A percentile compares a stretch with the other conserved stretches of the same genome.
Conservation (phyloP, 2,329 filamentous ascomycete species). For the Cordyceps cicadae region DNA sequence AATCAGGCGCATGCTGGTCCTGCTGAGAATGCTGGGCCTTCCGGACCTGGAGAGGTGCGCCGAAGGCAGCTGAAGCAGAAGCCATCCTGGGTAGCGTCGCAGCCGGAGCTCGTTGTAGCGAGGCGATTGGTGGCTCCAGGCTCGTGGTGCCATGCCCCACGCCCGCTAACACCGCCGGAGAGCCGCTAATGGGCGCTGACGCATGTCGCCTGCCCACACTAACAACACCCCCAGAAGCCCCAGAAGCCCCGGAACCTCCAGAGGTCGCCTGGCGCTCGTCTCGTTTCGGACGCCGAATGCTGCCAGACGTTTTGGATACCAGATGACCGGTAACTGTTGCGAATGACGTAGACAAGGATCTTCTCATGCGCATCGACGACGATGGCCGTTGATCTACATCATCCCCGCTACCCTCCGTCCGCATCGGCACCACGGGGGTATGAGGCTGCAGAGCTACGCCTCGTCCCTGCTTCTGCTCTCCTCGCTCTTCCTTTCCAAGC, state of each 20-base stretch:
- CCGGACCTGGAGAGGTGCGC: background rate
- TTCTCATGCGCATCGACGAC: slow-evolving; percentile 37
- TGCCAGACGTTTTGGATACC: slow-evolving; percentile 46
- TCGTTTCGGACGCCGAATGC: slow-evolving; percentile 48
- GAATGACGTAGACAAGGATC: slow-evolving; percentile 54
- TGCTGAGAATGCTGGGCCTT: background rate
- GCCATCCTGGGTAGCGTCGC: background rate
- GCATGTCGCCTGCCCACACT: slow-evolving; percentile 41
- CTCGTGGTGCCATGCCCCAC: slow-evolving; percentile 17
- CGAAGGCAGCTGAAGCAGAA: slow-evolving; percentile 4
- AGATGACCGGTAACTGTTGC: slow-evolving; percentile 43
- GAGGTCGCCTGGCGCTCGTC: slow-evolving; percentile 19
- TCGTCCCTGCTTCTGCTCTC: slow-evolving; percentile 5
- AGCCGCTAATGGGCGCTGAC: slow-evolving; percentile 40
- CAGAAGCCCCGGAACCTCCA: background rate
- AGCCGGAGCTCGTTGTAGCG: slow-evolving; percentile 14
- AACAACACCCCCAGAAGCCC: slow-evolving; percentile 32
- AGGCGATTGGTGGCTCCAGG: slow-evolving; percentile 17
- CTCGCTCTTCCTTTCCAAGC: background rate
- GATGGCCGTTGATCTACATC: slow-evolving; percentile 28
- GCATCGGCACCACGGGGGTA: background rate
- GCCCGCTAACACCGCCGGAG: slow-evolving; percentile 21
- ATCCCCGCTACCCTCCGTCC: slow-evolving; percentile 2
- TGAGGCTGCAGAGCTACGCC: background rate
- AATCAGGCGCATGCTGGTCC: background rate